These are phyloP conservation scores for Aotearoamyces nothofagi DNA, from an alignment of 2,329 filamentous ascomycete genomes.

Conservation along the genomic window DNA sequence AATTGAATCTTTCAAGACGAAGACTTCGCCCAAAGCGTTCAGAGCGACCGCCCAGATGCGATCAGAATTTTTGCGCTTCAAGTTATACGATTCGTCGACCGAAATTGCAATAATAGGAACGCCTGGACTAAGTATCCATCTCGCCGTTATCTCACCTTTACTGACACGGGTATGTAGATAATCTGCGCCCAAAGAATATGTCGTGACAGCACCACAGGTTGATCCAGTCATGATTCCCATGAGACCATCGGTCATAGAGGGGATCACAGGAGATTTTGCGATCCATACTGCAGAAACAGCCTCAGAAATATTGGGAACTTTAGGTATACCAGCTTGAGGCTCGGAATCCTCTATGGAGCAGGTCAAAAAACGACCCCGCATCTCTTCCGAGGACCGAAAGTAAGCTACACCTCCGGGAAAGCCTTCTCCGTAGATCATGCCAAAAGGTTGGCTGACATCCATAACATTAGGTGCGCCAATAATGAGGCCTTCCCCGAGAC, in stretches of 20 bases:
- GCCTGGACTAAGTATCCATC: conserved; percentile 82
- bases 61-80: conserved; percentile 49
- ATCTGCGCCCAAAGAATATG: conserved; percentile 55
- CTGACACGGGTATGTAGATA: conserved; percentile 44
- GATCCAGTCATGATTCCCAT: conserved; percentile 75
- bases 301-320: conserved; percentile 53
- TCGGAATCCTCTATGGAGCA: conserved; percentile 43
- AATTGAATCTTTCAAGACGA: conserved; percentile 64
- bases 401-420: conserved; percentile 71
- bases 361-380: conserved; percentile 60
- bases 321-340: conserved; percentile 60
- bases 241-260: conserved; percentile 58
- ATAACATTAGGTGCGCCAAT: conserved; percentile 72
- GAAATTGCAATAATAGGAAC: conserved; percentile 77
- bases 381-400: conserved; percentile 60
- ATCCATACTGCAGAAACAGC: conserved; percentile 76
- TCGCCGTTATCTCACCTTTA: conserved; percentile 68
- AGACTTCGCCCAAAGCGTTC: conserved; percentile 86
- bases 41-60: conserved; percentile 86
- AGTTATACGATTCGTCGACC: conserved; percentile 70
- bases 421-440: conserved; percentile 73
- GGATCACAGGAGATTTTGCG: conserved; percentile 63
- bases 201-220: conserved; percentile 66
- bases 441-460: conserved; percentile 78
- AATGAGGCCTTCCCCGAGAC: conserved; percentile 59